A percentile compares a stretch with the other conserved stretches of the same genome.
phyloP scores from a whole-genome alignment of 257 asterid species.

The Nyctanthes arbortristis region DNA sequence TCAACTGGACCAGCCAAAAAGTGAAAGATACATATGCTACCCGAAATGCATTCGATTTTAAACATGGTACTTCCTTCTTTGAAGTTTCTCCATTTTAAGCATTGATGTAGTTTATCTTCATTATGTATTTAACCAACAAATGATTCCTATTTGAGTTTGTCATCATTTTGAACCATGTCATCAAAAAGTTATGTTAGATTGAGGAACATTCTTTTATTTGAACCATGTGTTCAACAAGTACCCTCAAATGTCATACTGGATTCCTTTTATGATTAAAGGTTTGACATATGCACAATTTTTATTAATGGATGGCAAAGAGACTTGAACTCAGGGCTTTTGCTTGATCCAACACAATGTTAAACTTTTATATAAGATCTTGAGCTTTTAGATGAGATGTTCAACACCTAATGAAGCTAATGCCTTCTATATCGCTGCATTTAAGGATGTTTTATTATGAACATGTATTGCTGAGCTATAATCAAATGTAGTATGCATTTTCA shows the following conservation, averaged over 20 bases:
- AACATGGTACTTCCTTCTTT: conserved; percentile 51
- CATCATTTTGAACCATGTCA: too few species aligned
- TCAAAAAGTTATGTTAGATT: too few species aligned
- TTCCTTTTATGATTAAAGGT: neutral
- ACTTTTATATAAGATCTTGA: neutral
- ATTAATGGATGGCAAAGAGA: neutral
- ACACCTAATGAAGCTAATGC: neutral
- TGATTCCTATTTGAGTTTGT: too few species aligned
- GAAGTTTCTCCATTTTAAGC: conserved; percentile 9
- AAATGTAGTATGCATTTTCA: neutral
- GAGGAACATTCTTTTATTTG: too few species aligned
- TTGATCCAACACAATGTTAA: neutral
- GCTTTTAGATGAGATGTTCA: neutral
- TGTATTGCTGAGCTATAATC: neutral
- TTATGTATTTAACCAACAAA: too few species aligned
- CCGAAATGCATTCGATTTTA: conserved; percentile 87
- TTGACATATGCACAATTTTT: neutral
- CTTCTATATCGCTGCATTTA: neutral
- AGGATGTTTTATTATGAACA: neutral
- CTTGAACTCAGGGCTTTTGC: neutral
- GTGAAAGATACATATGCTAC: conserved; percentile 80
- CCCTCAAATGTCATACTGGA: too few species aligned
- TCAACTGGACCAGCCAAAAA: conserved; percentile 97
- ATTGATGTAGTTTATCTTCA: neutral
- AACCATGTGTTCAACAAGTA: too few species aligned